Percentiles rank a stretch among this genome's conserved stretches.
These are phyloP conservation scores for Meira nashicola DNA, from an alignment of 1,284 basidiomycete species.

Conservation along the genomic window DNA sequence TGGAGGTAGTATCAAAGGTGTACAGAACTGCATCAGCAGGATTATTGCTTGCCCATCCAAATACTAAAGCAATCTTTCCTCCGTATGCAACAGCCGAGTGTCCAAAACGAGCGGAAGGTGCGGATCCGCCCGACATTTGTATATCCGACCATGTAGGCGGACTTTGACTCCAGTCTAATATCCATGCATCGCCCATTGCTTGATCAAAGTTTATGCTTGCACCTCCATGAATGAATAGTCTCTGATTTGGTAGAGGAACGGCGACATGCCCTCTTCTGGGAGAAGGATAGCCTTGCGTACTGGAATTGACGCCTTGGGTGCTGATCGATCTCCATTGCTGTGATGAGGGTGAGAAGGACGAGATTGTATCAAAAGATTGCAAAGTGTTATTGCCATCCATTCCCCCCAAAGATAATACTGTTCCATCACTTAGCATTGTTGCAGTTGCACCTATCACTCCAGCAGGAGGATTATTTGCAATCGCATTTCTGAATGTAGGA, in stretches of 20 bases:
- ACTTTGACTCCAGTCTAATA: conserved; percentile 40
- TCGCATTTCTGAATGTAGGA: conserved; percentile 6
- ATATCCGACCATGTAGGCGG: conserved; percentile 37
- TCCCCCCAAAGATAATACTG: conserved; percentile 37
- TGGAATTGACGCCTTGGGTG: conserved; percentile 7
- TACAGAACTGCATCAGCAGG: conserved; percentile 27
- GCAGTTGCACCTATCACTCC: conserved; percentile 32
- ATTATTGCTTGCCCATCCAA: conserved; percentile 35
- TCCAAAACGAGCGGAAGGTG: conserved; percentile 33
- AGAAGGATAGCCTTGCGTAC: conserved; percentile 18
- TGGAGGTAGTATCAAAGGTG: conserved; percentile 27
- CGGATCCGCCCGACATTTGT: conserved; percentile 15
- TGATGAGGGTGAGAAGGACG: conserved; percentile 22
- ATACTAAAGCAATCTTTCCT: conserved; percentile 27
- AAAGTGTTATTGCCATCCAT: conserved; percentile 25
- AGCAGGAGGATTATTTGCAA: background rate
- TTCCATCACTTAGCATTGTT: conserved; percentile 41
- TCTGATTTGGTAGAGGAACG: conserved; percentile 34
- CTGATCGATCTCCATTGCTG: conserved; percentile 22
- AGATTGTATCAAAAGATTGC: conserved; percentile 29
- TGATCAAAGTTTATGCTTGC: conserved; percentile 34
- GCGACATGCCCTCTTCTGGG: conserved; percentile 41
- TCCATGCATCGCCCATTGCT: conserved; percentile 42
- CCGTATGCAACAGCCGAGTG: conserved; percentile 45
- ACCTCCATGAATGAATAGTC: conserved; percentile 44